Percentiles rank a stretch among this genome's conserved stretches.
phyloP scores from a whole-genome alignment of 179 eudicot species.

The Gypsophila paniculata region DNA sequence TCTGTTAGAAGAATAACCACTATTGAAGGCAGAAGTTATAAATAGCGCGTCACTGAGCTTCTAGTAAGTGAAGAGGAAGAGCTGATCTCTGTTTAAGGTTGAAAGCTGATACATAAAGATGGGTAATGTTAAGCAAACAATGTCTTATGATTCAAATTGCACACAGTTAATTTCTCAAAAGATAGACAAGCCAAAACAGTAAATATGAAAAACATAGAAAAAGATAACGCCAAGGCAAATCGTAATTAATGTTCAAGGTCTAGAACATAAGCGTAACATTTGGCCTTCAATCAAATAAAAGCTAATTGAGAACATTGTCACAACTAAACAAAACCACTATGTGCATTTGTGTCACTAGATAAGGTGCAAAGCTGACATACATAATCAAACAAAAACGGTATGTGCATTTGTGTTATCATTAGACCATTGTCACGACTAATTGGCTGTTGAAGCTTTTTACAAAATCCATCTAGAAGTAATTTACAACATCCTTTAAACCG shows the following conservation, averaged over 20 bases:
- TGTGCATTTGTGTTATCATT: too few relatives aligned
- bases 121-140: conserved; percentile 17
- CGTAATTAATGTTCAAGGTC: background rate
- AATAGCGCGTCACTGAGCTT: conserved; percentile 79
- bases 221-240: background rate
- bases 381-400: too few relatives aligned
- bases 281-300: too few relatives aligned
- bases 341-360: too few relatives aligned
- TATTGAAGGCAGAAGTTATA: conserved; percentile 51
- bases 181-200: background rate
- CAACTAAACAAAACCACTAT: too few relatives aligned
- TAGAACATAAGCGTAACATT: too few relatives aligned
- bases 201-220: background rate
- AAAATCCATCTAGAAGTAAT: too few relatives aligned
- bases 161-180: background rate
- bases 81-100: conserved; percentile 59
- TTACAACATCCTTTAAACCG: too few relatives aligned
- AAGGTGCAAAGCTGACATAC: too few relatives aligned
- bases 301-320: too few relatives aligned
- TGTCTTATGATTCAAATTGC: background rate
- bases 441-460: too few relatives aligned
- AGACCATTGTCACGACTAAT: too few relatives aligned
- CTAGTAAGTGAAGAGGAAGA: conserved; percentile 56
- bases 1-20: conserved; percentile 53
- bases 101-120: conserved; percentile 52